phyloP scores from a whole-genome alignment of 495 filamentous ascomycete genomes.

The Gamarada debralockiae region DNA sequence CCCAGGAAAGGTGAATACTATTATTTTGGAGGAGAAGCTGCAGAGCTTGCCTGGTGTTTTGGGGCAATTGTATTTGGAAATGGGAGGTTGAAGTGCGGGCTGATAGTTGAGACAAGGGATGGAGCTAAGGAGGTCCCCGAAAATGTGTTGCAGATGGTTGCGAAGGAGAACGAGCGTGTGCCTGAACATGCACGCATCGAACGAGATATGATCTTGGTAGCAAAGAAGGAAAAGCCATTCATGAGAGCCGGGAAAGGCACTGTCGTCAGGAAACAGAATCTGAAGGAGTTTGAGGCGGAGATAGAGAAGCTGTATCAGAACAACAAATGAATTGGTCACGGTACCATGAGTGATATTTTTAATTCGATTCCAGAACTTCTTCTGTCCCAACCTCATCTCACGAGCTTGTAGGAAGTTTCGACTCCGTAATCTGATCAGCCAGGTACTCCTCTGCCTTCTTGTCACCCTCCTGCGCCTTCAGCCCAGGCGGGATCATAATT shows the following conservation, averaged over 20 bases:
- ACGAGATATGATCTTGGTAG: constrained; percentile 1
- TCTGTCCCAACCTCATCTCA: not conserved
- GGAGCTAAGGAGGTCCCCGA: too few relatives aligned
- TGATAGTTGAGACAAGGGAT: too few relatives aligned
- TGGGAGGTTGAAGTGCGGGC: too few relatives aligned
- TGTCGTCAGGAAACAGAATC: constrained; percentile 8
- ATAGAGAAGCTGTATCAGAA: constrained; percentile 10
- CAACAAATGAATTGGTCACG: not conserved
- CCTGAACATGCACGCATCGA: constrained; percentile 6
- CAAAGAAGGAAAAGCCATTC: constrained; percentile 10
- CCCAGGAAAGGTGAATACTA: too few relatives aligned
- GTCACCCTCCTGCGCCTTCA: not conserved
- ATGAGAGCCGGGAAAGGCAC: constrained; percentile 17
- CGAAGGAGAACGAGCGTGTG: too few relatives aligned
- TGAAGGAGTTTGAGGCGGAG: constrained; percentile 6
- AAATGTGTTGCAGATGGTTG: too few relatives aligned
- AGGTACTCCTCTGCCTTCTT: constrained; percentile 3
- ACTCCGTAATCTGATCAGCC: constrained; percentile 5
- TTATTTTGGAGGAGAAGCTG: too few relatives aligned
- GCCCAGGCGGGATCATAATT: constrained; percentile 3
- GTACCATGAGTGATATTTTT: not conserved
- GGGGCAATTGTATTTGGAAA: too few relatives aligned
- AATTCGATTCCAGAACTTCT: not conserved
- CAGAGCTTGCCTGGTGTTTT: too few relatives aligned
- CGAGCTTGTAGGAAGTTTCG: not conserved